Percentiles rank a stretch among this genome's conserved stretches.
Conservation (phyloP, 1,284 basidiomycete genomes). For the Pseudozyma tsukubaensis region DNA sequence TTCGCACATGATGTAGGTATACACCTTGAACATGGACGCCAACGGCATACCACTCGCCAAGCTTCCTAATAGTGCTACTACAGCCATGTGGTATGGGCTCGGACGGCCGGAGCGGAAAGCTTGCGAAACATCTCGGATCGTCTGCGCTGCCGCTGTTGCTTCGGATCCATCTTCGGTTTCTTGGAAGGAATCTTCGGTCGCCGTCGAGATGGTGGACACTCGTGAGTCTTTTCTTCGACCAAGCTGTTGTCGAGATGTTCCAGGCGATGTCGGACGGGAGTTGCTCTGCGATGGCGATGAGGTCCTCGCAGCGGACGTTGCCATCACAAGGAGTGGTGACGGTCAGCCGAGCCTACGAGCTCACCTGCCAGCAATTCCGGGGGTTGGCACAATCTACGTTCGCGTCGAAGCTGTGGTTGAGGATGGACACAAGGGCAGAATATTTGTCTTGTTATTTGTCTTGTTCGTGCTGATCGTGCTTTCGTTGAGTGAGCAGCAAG, state of each 20-base stretch:
- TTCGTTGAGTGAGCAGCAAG: too few relatives aligned
- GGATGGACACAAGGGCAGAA: too few relatives aligned
- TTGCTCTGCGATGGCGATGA: slow-evolving; percentile 8
- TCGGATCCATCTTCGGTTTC: slow-evolving; percentile 41
- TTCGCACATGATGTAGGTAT: slow-evolving; percentile 61
- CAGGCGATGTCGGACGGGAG: slow-evolving; percentile 7
- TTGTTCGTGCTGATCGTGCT: too few relatives aligned
- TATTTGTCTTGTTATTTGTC: too few relatives aligned
- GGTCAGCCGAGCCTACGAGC: slow-evolving; percentile 3
- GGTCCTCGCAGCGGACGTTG: slow-evolving; percentile 15
- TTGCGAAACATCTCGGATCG: slow-evolving; percentile 51
- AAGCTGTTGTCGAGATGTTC: slow-evolving; percentile 4
- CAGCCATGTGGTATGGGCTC: slow-evolving; percentile 60
- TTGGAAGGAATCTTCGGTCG: slow-evolving; percentile 21
- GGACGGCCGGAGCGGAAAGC: slow-evolving; percentile 47
- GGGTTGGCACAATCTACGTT: too few relatives aligned
- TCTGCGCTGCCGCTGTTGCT: slow-evolving; percentile 46
- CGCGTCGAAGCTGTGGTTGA: too few relatives aligned
- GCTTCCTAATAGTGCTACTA: slow-evolving; percentile 56
- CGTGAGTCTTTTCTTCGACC: slow-evolving; percentile 20
- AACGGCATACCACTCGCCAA: slow-evolving; percentile 60
- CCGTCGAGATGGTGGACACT: slow-evolving; percentile 18
- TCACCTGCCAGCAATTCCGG: not conserved
- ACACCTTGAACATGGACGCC: slow-evolving; percentile 62
- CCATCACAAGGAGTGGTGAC: slow-evolving; percentile 7